A percentile compares a stretch with the other conserved stretches of the same genome.
Evolutionary conservation across 2,329 filamentous ascomycete species (phyloP).

Genomic region (Whalleya microplaca): DNA sequence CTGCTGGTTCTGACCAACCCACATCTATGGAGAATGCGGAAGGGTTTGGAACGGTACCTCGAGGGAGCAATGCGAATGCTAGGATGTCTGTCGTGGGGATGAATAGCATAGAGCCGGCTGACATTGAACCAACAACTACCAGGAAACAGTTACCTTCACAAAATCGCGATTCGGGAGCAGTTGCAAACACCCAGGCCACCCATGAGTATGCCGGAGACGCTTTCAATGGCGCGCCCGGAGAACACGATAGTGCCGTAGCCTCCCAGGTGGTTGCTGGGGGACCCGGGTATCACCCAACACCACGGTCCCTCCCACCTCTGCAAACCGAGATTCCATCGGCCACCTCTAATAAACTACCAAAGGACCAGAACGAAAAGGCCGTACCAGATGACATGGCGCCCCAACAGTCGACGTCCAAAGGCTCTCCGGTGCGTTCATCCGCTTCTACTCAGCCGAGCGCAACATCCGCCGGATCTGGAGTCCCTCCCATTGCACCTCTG

Average conservation of each 20-base stretch:
- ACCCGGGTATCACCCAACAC: slow-evolving; percentile 23
- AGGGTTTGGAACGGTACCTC: slow-evolving; percentile 8
- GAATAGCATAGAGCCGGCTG: slow-evolving; percentile 23
- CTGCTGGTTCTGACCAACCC: slow-evolving; percentile 21
- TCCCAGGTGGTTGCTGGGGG: slow-evolving; percentile 25
- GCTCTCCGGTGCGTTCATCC: slow-evolving; percentile 21
- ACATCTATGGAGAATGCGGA: slow-evolving; percentile 30
- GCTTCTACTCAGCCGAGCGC: slow-evolving; percentile 24
- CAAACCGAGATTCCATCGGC: slow-evolving; percentile 25
- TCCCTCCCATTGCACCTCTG: slow-evolving; percentile 50
- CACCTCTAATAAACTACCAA: slow-evolving; percentile 4
- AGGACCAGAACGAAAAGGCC: neutral
- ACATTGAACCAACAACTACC: slow-evolving; percentile 27
- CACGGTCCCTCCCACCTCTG: slow-evolving; percentile 29
- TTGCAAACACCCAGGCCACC: slow-evolving; percentile 7
- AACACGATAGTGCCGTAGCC: slow-evolving; percentile 29
- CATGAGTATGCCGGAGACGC: slow-evolving; percentile 5
- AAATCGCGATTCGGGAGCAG: slow-evolving; percentile 8
- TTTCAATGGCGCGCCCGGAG: slow-evolving; percentile 23
- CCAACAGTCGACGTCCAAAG: slow-evolving; percentile 4
- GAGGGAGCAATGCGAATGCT: slow-evolving; percentile 18
- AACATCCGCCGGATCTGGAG: slow-evolving; percentile 30
- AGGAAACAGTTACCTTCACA: slow-evolving; percentile 27
- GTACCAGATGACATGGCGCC: slow-evolving; percentile 14
- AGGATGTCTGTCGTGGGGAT: slow-evolving; percentile 20